phyloP scores from a whole-genome alignment of 768 basidiomycete genomes.

The Hemileccinum rubropunctum region DNA sequence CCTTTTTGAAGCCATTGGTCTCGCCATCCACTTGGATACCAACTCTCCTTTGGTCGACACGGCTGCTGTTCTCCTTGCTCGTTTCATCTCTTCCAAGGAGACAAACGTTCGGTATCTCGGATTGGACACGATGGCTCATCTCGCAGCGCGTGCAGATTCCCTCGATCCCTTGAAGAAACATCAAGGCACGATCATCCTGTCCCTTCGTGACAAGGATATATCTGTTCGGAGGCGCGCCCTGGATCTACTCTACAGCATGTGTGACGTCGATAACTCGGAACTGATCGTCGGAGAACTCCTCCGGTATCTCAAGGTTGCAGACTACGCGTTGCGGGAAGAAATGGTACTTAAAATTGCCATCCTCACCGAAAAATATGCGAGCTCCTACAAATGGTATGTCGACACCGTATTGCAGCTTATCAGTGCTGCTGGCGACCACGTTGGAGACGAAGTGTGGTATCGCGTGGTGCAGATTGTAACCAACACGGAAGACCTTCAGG shows the following conservation, averaged over 20 bases:
- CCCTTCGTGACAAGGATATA: constrained; percentile 95
- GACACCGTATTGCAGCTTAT: constrained; percentile 96
- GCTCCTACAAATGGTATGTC: constrained; percentile 98
- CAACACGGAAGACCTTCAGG: constrained; percentile 96
- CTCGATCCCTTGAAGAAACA: constrained; percentile 92
- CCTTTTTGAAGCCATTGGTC: constrained; percentile 95
- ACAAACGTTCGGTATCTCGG: constrained; percentile 98
- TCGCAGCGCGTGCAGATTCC: constrained; percentile 90
- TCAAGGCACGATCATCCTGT: constrained; percentile 92
- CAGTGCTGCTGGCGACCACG: constrained; percentile 95
- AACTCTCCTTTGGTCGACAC: constrained; percentile 84
- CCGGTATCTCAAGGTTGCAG: constrained; percentile 92
- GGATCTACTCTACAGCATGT: constrained; percentile 98
- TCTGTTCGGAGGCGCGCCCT: constrained; percentile 91
- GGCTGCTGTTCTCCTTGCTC: constrained; percentile 87
- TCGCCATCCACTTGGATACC: constrained; percentile 94
- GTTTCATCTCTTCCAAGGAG: constrained; percentile 97
- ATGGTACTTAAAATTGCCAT: constrained; percentile 99
- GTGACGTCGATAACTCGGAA: constrained; percentile 95
- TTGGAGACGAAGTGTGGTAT: constrained; percentile 99
- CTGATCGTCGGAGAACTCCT: constrained; percentile 93
- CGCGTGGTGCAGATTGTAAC: constrained; percentile 98
- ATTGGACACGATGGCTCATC: constrained; percentile 96
- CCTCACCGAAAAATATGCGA: constrained; percentile 97
- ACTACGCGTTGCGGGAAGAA: constrained; percentile 94